Evolutionary conservation across 441 rosid genomes (phyloP).

Genomic region (Manihot esculenta): DNA sequence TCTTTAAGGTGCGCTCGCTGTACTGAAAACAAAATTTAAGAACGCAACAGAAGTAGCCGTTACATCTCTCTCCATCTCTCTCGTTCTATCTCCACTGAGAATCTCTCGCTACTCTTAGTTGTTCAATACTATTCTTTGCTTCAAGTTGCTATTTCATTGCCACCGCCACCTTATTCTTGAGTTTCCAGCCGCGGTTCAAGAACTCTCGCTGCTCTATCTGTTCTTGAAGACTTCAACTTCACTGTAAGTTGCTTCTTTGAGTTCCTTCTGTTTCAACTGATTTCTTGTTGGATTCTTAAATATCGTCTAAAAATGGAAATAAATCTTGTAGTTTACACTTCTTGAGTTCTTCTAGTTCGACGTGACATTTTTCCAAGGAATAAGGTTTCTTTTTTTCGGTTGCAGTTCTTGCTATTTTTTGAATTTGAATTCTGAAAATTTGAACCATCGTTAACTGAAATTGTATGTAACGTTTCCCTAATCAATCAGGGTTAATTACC

Average conservation of each 20-base stretch:
- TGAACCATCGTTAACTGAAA: conserved; percentile 2
- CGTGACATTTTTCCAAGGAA: conserved; percentile 4
- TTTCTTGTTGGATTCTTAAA: conserved; percentile 18
- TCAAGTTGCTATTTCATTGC: no score
- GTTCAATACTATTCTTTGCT: no score
- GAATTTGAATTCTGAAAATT: neutral
- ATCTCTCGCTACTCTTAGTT: no score
- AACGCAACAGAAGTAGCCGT: conserved; percentile 33
- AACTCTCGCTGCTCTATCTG: conserved; percentile 8
- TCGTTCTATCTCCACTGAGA: neutral
- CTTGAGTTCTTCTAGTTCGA: conserved; percentile 8
- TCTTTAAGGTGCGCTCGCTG: conserved; percentile 28
- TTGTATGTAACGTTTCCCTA: conserved; percentile 1
- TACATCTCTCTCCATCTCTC: conserved; percentile 9
- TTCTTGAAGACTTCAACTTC: neutral
- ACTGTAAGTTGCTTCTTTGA: neutral
- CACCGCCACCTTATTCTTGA: no score
- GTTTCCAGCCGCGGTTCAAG: conserved; percentile 16
- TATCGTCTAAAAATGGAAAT: conserved; percentile 13
- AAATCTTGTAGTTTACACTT: neutral
- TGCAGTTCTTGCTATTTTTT: no score
- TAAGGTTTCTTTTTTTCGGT: no score
- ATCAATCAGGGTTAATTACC: conserved; percentile 5
- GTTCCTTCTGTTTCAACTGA: conserved; percentile 14
- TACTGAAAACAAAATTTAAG: conserved; percentile 15